These are phyloP conservation scores for Coniochaeta ligniaria DNA, from an alignment of 2,329 filamentous ascomycete genomes.

Conservation along the genomic window DNA sequence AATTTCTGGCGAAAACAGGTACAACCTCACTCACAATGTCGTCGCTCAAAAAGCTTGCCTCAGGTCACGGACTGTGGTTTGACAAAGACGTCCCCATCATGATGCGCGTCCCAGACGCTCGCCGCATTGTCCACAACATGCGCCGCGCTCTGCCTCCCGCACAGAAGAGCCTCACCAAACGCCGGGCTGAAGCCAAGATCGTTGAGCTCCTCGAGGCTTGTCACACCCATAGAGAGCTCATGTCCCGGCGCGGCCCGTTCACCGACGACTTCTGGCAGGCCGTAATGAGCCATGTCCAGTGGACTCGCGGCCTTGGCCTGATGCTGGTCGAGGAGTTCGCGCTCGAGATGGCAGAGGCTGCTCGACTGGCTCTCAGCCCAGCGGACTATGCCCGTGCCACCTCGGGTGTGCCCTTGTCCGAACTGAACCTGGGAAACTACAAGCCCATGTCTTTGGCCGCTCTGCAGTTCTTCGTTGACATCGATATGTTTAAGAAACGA, in stretches of 20 bases:
- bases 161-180: background rate
- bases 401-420: background rate
- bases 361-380: background rate
- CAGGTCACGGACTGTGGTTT: background rate
- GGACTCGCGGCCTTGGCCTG: background rate
- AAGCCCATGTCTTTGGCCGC: background rate
- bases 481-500: background rate
- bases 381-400: background rate
- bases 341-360: background rate
- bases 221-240: background rate
- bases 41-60: background rate
- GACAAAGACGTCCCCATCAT: background rate
- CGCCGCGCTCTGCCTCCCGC: background rate
- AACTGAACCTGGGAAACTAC: background rate
- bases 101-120: background rate
- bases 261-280: background rate
- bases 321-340: background rate
- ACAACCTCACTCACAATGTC: background rate
- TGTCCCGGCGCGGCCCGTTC: background rate
- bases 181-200: background rate
- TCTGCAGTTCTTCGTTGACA: background rate
- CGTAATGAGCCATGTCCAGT: background rate
- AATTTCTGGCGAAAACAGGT: no score
- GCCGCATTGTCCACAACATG: background rate
- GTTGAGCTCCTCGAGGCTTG: background rate